Evolutionary conservation across 176 grass and related monocot species (phyloP), one percentile per base, ranked within the genome.

Genomic region (Cenchrus americanus): DNA sequence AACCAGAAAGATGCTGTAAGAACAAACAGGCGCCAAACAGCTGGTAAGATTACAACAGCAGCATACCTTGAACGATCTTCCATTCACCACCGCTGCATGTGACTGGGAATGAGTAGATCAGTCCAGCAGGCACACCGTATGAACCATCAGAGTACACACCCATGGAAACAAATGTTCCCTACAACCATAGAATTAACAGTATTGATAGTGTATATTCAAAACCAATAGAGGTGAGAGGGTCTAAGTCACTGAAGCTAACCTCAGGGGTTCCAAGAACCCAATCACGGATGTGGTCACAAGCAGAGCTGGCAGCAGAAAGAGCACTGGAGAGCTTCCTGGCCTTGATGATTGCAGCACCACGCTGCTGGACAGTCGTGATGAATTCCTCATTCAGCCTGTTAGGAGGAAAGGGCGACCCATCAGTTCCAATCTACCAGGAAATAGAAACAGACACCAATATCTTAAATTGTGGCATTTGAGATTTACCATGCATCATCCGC

Each of bases 131-230:
- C n/a, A 99, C 91, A 87, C 89, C 85, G 1, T 99, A 99, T 7
- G 97, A 99, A 54, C 93, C 97, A 84, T 99, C 97, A 46, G 93
- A 96, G 80, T 96, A 96, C 41, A 94, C 97, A 11, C 97, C 93
- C 93, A 96, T 99, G 64, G 97, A 99, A 88, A 96, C 97, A 85
- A 74, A 99, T 69, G 91, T 92, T 86, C 97, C 97, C 93, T 96
- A 75, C 46, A 44, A 66, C 5, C 7, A 54, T 62, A 63, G 0
- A 53, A 27, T 0, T 21, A 26, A 59, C 64, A 7, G 24, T 7
- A 22, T 67, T 75, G 72, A 79, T 5, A 72, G 18, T 49, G 24
- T 5, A 32, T 11, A 57, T 5, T 27, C 73, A 68, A 52, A 37
- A 27, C 5, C 14, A 26, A 60, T 27, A 62, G 14, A 47, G 10